Conservation (phyloP, 2,329 filamentous ascomycete genomes). For the Aspergillus brasiliensis region DNA sequence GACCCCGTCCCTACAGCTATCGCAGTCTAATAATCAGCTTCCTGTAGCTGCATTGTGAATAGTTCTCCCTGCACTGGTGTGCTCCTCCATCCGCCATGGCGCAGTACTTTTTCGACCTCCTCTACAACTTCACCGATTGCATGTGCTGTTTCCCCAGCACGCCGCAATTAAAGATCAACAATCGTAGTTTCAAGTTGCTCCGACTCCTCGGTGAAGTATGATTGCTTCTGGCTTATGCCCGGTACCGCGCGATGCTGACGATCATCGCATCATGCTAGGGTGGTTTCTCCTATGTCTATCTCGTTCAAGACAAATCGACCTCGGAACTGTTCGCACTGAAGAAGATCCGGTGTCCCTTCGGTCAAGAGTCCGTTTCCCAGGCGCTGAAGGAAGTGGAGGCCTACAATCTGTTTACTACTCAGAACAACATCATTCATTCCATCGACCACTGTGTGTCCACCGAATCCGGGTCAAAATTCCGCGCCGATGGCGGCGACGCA, state of each 20-base stretch:
- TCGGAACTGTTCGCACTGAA: constrained; percentile 91
- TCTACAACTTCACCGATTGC: constrained; percentile 92
- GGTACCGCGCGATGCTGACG: constrained; percentile 14
- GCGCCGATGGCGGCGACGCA: constrained; percentile 59
- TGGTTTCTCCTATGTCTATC: constrained; percentile 98
- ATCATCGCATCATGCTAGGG: constrained; percentile 56
- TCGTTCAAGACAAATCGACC: constrained; percentile 85
- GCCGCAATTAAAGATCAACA: constrained; percentile 93
- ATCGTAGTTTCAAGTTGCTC: constrained; percentile 91
- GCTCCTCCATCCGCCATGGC: constrained; percentile 58
- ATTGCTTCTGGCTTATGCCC: constrained; percentile 4
- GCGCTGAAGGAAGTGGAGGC: constrained; percentile 97
- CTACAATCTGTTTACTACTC: constrained; percentile 83
- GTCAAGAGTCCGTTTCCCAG: constrained; percentile 90
- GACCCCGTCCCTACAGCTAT: neutral
- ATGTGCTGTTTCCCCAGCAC: constrained; percentile 95
- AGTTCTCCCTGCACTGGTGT: neutral
- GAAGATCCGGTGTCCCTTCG: constrained; percentile 98
- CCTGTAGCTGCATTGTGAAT: neutral
- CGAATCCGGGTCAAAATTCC: constrained; percentile 62
- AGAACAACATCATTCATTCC: constrained; percentile 82
- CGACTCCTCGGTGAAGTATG: constrained; percentile 86
- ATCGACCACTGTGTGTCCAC: constrained; percentile 80
- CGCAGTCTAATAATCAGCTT: neutral
- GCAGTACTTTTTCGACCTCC: constrained; percentile 80